Base-by-base conservation (phyloP, 83 land plant species). In the Larix sibirica region DNA sequence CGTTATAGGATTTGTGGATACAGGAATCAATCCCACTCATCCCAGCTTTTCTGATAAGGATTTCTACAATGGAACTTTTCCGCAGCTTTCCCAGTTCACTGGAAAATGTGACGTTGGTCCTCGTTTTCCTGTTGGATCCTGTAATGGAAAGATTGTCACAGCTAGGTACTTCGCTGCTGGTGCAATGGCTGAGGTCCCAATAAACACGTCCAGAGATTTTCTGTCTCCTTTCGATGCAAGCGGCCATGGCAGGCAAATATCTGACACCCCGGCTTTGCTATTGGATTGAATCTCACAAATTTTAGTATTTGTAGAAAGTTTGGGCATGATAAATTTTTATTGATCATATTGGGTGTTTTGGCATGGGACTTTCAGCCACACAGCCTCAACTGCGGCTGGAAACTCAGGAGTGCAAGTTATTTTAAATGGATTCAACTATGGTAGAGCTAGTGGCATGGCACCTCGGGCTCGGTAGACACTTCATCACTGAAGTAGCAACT, bases 301-400 rank as follows among this genome's bases (percentile, higher is more conserved):
- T 33, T 40, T 31, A n/a, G 79, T 76, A 20, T 33, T 79, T 79
- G 5, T 21, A 58, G 21, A 4, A 56, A 31, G 69, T 21, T 79
- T 7, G 13, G 18, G 56, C 24, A 58, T 31, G 13, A n/a, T 23
- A 61, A 16, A 8, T 21, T 21, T 56, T 50, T 12, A 10, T 50
- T 12, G 54, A 47, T 9, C 14, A 81, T 44, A 10, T 1, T 81
- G 17, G 40, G 1, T 67, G 44, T 28, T 20, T 81, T 67, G 31
- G 4, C 78, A 79, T 24, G 20, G n/a, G 20, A 85, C 69, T 50
- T 50, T 50, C 87, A 96, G 98, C 74, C 99, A 96, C 75, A 93
- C 93, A 6, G 97, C 99, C 4, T 87, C 96, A 33, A 92, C 84
- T 73, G 99, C 99, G 14, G 99, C 99, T 75, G 99, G 97, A 10